These are phyloP conservation scores for Dentiscutata heterogama DNA, from an alignment of 371 early-diverging fungal genomes.

Conservation along the genomic window DNA sequence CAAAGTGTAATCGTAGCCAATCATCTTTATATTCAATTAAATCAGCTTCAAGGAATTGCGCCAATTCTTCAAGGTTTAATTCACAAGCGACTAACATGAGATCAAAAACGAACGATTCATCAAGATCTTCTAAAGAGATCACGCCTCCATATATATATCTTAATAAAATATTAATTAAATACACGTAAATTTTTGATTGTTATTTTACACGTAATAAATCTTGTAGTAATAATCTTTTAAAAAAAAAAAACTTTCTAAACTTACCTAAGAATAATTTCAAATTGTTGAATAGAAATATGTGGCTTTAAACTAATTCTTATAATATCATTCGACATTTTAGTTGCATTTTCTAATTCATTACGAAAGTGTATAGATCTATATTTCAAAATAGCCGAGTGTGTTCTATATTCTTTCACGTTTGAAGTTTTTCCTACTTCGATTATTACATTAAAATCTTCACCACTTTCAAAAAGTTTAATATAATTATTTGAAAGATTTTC, in stretches of 20 bases:
- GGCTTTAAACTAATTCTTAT: background rate
- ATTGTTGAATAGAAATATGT: background rate
- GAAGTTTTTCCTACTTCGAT: background rate
- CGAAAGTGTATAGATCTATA: constrained; percentile 10
- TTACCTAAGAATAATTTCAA: background rate
- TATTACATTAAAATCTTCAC: background rate
- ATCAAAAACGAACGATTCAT: background rate
- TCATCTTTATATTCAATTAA: background rate
- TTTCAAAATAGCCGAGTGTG: background rate
- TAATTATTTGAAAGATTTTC: constrained; percentile 7
- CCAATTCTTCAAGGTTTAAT: constrained; percentile 6
- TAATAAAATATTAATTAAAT: background rate
- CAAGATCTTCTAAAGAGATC: constrained; percentile 1
- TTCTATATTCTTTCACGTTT: background rate
- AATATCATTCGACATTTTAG: background rate
- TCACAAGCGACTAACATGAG: background rate
- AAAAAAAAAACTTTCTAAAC: no score
- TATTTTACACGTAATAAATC: no score
- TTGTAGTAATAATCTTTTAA: no score
- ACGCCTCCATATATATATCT: constrained; percentile 30
- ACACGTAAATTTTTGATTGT: no score
- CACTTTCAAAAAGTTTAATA: background rate
- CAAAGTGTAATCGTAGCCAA: background rate
- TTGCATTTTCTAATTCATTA: background rate
- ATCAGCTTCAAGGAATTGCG: background rate